phyloP scores from a whole-genome alignment of 257 asterid species.

The Capsicum baccatum region DNA sequence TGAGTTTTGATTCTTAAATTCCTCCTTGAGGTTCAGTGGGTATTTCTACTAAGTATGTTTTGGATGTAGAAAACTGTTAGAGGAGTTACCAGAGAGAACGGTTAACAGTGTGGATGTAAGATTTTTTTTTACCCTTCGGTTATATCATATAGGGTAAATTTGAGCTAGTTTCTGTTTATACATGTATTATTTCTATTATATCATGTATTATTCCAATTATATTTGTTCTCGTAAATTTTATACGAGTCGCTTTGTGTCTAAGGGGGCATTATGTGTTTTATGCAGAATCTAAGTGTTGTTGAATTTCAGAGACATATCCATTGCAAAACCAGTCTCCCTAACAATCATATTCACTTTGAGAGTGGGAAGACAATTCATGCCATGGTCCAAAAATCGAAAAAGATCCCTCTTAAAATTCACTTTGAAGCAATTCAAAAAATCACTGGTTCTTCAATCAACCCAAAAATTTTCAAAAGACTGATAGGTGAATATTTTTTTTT shows the following conservation, averaged over 20 bases:
- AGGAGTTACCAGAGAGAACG: too few relatives aligned
- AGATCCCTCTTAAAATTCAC: conserved; percentile 60
- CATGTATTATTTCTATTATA: too few relatives aligned
- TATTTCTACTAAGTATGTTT: too few relatives aligned
- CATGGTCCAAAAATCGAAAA: conserved; percentile 78
- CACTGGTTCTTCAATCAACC: conserved; percentile 67
- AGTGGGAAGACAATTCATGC: conserved; percentile 79
- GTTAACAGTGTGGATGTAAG: too few relatives aligned
- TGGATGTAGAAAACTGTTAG: conserved; percentile 62
- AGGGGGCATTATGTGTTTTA: not conserved
- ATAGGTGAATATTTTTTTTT: conserved; percentile 55
- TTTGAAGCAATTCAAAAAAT: conserved; percentile 62
- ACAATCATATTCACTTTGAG: conserved; percentile 78
- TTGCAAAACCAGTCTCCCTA: conserved; percentile 87
- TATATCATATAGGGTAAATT: too few relatives aligned
- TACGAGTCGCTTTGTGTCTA: too few relatives aligned
- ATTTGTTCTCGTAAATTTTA: too few relatives aligned
- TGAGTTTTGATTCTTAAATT: conserved; percentile 37
- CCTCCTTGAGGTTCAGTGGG: not conserved
- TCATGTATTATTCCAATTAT: too few relatives aligned
- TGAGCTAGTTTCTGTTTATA: too few relatives aligned
- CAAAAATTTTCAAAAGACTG: conserved; percentile 63
- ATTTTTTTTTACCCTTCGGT: too few relatives aligned
- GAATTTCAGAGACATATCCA: conserved; percentile 87
- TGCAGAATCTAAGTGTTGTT: conserved; percentile 66